Percentiles rank a stretch among this genome's conserved stretches.
These are phyloP conservation scores for Pseudotsuga menziesii DNA, from an alignment of 75 land plant genomes.

Conservation along the genomic window DNA sequence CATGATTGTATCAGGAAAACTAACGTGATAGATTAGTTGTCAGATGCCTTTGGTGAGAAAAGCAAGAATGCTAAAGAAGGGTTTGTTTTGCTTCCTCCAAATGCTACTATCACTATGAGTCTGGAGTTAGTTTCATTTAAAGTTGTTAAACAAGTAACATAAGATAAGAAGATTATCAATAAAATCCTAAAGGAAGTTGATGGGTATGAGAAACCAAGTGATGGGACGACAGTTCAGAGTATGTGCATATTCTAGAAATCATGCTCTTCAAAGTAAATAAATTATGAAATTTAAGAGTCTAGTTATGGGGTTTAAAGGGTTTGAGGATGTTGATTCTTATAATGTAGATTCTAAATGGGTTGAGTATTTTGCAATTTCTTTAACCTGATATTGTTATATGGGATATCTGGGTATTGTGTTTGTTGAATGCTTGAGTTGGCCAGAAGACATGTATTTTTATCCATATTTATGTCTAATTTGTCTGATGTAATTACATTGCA, in stretches of 20 bases:
- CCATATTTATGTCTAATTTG: neutral
- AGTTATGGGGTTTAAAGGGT: neutral
- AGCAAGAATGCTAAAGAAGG: constrained; percentile 25
- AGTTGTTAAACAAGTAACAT: constrained; percentile 36
- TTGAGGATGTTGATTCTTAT: neutral
- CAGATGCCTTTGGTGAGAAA: constrained; percentile 50
- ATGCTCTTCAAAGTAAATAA: neutral
- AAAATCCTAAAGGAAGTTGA: constrained; percentile 35
- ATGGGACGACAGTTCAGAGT: constrained; percentile 39
- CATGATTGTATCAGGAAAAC: no score
- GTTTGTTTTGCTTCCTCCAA: constrained; percentile 30
- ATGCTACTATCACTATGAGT: constrained; percentile 28
- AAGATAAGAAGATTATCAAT: constrained; percentile 43
- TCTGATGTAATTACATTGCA: constrained; percentile 12
- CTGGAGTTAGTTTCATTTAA: constrained; percentile 52
- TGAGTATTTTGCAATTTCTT: neutral
- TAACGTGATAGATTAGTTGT: neutral
- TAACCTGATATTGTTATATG: neutral
- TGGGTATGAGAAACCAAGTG: constrained; percentile 52
- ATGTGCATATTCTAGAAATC: constrained; percentile 9
- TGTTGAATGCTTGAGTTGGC: neutral
- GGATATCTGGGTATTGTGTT: neutral
- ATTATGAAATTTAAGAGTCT: neutral
- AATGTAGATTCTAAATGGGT: no score
- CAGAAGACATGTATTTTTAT: neutral